phyloP scores from a whole-genome alignment of 805 yeast genomes.

The Pichia gijzeniarum region DNA sequence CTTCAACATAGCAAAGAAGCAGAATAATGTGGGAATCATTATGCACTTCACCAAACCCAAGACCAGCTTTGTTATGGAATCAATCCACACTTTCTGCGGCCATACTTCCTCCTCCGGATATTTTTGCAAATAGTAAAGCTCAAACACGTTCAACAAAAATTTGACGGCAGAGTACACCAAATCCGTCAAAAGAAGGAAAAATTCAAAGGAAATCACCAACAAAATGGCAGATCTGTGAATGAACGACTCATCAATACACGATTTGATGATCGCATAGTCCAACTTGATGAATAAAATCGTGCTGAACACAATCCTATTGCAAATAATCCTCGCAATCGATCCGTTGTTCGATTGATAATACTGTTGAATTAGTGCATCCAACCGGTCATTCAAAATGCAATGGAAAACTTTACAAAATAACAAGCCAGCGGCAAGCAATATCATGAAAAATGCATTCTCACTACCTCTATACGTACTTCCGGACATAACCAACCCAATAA shows the following conservation, averaged over 20 bases:
- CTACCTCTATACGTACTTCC: slow-evolving; percentile 43
- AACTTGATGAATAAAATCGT: slow-evolving; percentile 37
- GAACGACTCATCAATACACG: slow-evolving; percentile 51
- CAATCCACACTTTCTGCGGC: slow-evolving; percentile 61
- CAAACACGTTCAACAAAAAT: slow-evolving; percentile 47
- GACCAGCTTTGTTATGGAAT: slow-evolving; percentile 44
- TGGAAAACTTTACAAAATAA: slow-evolving; percentile 64
- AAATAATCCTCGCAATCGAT: slow-evolving; percentile 19
- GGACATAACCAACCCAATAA: slow-evolving; percentile 56
- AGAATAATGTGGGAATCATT: slow-evolving; percentile 31
- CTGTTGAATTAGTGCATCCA: slow-evolving; percentile 43
- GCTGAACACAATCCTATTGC: slow-evolving; percentile 40
- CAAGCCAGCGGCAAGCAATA: slow-evolving; percentile 30
- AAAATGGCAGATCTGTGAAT: slow-evolving; percentile 49
- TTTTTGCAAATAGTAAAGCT: slow-evolving; percentile 40
- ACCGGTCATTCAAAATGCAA: slow-evolving; percentile 54
- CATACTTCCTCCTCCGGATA: slow-evolving; percentile 56
- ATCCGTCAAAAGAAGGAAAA: slow-evolving; percentile 56
- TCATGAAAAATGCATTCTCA: slow-evolving; percentile 41
- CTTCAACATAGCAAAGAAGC: slow-evolving; percentile 39
- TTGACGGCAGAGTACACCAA: slow-evolving; percentile 41
- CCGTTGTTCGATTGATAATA: slow-evolving; percentile 24
- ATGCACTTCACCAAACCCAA: slow-evolving; percentile 31
- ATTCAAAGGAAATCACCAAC: slow-evolving; percentile 70
- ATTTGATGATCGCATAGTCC: slow-evolving; percentile 48